These are phyloP conservation scores for Ilyonectria sp. DNA, from an alignment of 2,329 filamentous ascomycete species.

Conservation along the genomic window DNA sequence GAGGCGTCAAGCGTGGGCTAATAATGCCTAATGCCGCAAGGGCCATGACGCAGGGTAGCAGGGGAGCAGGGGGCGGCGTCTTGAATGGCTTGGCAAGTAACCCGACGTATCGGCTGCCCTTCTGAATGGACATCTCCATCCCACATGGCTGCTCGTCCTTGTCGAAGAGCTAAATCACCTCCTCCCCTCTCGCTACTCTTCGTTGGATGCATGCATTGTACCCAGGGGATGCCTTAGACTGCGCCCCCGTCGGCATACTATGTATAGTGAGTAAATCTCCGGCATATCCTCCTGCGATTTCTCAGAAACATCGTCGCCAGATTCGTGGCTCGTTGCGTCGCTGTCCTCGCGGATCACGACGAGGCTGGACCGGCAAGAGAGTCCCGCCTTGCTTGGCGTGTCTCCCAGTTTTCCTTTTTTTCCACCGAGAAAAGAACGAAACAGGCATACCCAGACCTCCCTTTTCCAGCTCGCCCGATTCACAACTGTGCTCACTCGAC, in stretches of 20 bases:
- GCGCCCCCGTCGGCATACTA: neutral
- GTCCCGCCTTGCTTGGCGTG: neutral
- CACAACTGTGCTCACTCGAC: conserved; percentile 3
- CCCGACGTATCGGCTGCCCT: neutral
- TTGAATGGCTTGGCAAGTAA: neutral
- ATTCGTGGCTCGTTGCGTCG: neutral
- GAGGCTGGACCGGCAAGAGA: neutral
- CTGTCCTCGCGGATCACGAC: neutral
- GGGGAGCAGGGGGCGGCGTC: neutral
- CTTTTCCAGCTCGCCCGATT: neutral
- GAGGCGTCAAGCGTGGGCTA: conserved; percentile 1
- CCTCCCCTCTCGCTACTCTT: neutral
- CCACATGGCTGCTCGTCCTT: neutral
- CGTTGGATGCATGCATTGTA: neutral
- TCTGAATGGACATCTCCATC: conserved; percentile 7
- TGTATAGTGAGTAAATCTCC: neutral
- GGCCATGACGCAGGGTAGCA: conserved; percentile 2
- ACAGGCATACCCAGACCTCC: neutral
- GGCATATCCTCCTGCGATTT: neutral
- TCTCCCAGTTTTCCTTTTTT: neutral
- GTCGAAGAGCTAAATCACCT: neutral
- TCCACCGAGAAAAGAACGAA: neutral
- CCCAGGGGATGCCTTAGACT: neutral
- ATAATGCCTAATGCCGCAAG: neutral
- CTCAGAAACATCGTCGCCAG: neutral